A percentile compares a stretch with the other conserved stretches of the same genome.
Conservation (phyloP, 495 filamentous ascomycete genomes). For the Chaetomium tenue region DNA sequence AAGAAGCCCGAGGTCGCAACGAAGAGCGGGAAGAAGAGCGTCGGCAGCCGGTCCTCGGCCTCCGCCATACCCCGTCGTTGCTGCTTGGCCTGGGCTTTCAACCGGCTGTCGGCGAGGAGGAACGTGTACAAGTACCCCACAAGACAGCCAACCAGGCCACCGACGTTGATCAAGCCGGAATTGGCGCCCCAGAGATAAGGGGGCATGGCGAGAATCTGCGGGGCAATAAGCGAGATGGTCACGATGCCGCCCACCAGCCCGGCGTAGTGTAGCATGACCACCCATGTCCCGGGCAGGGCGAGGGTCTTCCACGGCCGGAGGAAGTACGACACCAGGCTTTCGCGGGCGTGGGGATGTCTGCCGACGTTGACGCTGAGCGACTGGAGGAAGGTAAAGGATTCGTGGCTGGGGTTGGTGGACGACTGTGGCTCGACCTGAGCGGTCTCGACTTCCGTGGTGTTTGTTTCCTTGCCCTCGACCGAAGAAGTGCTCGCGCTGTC, state of each 20-base stretch:
- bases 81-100: slow-evolving; percentile 8
- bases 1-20: slow-evolving; percentile 8
- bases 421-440: background rate
- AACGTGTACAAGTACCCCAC: slow-evolving; percentile 9
- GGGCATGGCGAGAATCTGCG: slow-evolving; percentile 4
- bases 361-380: background rate
- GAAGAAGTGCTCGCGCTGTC: background rate
- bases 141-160: background rate
- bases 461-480: background rate
- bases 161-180: slow-evolving; percentile 13
- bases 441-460: background rate
- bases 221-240: slow-evolving; percentile 11
- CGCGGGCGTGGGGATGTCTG: background rate
- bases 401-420: background rate
- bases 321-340: background rate
- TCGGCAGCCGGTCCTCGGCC: slow-evolving; percentile 9
- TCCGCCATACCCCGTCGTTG: slow-evolving; percentile 5
- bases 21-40: slow-evolving; percentile 3
- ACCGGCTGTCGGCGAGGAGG: background rate
- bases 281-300: slow-evolving; percentile 5
- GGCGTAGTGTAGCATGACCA: slow-evolving; percentile 13
- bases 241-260: slow-evolving; percentile 10
- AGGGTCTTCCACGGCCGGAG: slow-evolving; percentile 8
- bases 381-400: background rate
- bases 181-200: slow-evolving; percentile 11